Evolutionary conservation across 2,329 filamentous ascomycete genomes (phyloP), one percentile per base, ranked within the genome.

Genomic region (Fusarium longipes): DNA sequence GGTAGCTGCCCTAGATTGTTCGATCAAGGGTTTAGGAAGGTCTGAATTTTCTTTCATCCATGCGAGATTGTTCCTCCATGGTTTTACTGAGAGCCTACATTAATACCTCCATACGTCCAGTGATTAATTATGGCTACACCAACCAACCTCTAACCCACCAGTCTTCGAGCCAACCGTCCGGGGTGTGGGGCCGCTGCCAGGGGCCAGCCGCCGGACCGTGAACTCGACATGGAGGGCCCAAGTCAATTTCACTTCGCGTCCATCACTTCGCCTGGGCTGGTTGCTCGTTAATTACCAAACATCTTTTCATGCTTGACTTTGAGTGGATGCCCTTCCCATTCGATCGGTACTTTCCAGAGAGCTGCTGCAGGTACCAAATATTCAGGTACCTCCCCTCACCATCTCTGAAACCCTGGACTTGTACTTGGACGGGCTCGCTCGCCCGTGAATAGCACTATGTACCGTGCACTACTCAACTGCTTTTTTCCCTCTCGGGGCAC

Each of bases 111-210:
- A n/a, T 45, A 29, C 14, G 27, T 30, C 30, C 25, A 45, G 29
- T 32, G 24, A 47, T 47, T 47, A 47, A 47, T 47, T 47, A 47
- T 47, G 29, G 43, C 29, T 47, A 32, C 33, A 27, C n/a, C 20
- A 42, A 56, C 29, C 32, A 39, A 42, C 58, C 65, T 51, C 68
- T 65, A 68, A 65, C 43, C 55, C 64, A 70, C 58, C 38, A 49
- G 57, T 49, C 58, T 63, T 70, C 33, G 59, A 68, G 57, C 69
- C 63, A 73, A 63, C 50, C 65, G 59, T 61, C 63, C 71, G 71
- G 71, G 58, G 68, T 60, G 70, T 73, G 70, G 71, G 71, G 71
- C 71, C 70, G 68, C 54, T 62, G 57, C 57, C 55, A 63, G 68
- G 70, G 66, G 47, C 54, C 57, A 70, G 59, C 64, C 61, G 53